Percentiles rank a stretch among this genome's conserved stretches.
Conservation (phyloP, 345 rosid genomes). For the Capsella bursapastoris region DNA sequence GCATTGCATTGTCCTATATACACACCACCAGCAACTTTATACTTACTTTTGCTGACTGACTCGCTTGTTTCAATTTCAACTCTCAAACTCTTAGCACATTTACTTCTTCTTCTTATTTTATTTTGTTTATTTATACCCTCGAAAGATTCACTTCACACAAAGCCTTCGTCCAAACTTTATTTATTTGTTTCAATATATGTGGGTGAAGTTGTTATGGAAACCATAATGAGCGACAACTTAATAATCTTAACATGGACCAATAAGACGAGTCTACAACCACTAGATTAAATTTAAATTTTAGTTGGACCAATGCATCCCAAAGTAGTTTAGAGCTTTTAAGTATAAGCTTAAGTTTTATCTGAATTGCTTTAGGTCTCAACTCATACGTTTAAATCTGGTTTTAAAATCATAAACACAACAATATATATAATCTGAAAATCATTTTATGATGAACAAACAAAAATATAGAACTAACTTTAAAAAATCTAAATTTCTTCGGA, state of each 20-base stretch:
- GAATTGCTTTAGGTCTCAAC: neutral
- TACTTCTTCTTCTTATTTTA: slow-evolving; percentile 10
- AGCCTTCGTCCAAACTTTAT: slow-evolving; percentile 1
- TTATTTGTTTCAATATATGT: too few relatives aligned
- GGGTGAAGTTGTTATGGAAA: neutral
- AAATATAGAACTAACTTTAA: neutral
- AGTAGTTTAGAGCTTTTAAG: neutral
- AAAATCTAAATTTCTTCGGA: neutral
- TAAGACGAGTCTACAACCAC: neutral
- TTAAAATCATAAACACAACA: neutral
- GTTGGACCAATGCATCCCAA: neutral
- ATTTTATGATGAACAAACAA: neutral
- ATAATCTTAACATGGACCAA: neutral
- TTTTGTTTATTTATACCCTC: neutral
- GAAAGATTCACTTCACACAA: slow-evolving; percentile 8
- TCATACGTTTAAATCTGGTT: neutral
- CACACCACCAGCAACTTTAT: slow-evolving; percentile 34
- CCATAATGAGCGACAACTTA: neutral
- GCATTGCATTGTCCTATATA: slow-evolving; percentile 42
- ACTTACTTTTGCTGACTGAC: slow-evolving; percentile 42
- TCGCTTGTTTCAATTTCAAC: slow-evolving; percentile 30
- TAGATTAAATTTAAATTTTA: neutral
- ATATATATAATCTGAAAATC: neutral
- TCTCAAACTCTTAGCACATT: slow-evolving; percentile 14
- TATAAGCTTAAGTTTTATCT: neutral